Conservation (phyloP, 345 rosid genomes). For the Eucalyptus curtisii region DNA sequence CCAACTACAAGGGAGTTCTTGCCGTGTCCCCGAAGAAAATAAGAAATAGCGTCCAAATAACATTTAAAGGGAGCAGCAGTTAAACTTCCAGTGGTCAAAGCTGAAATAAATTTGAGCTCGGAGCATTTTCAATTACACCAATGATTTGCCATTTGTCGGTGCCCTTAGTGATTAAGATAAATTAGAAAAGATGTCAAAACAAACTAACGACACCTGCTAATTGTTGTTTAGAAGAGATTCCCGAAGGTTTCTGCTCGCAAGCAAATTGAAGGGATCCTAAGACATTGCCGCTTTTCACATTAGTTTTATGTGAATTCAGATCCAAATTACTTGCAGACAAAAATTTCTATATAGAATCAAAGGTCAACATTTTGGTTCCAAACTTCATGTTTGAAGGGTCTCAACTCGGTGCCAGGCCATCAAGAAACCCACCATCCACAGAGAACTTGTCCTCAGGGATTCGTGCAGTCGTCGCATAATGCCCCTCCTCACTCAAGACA, state of each 20-base stretch:
- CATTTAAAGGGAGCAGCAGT: no score
- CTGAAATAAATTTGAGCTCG: no score
- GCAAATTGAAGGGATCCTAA: constrained; percentile 30
- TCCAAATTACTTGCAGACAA: constrained; percentile 8
- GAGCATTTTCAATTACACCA: no score
- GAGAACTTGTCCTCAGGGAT: no score
- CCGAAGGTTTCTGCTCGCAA: constrained; percentile 18
- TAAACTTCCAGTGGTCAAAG: no score
- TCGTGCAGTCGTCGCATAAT: no score
- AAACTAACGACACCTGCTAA: neutral
- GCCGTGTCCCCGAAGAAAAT: no score
- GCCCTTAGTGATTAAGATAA: neutral
- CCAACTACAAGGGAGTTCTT: no score
- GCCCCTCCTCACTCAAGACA: neutral
- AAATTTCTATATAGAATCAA: constrained; percentile 40
- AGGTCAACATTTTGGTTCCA: constrained; percentile 34
- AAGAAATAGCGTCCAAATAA: no score
- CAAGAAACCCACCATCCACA: no score
- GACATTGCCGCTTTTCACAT: neutral
- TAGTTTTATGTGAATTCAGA: neutral
- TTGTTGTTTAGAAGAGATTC: constrained; percentile 10
- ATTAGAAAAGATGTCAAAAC: neutral
- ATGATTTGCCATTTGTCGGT: no score
- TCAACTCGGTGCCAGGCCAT: neutral
- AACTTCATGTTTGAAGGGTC: neutral